Evolutionary conservation across 371 early-diverging fungal species (phyloP).

Genomic region (Smittium mucronatum): DNA sequence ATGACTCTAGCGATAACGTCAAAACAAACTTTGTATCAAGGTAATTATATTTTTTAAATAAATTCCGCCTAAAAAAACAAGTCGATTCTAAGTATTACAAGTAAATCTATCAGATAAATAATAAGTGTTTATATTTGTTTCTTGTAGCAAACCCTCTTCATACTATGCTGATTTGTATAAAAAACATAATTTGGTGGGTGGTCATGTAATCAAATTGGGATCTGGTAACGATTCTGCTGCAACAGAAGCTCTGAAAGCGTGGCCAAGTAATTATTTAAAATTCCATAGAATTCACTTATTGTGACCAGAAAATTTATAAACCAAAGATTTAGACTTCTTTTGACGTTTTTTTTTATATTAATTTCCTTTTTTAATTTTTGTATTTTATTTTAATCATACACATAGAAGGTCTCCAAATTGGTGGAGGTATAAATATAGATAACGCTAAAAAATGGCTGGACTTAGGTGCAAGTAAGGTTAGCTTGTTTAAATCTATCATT

Average conservation of each 20-base stretch:
- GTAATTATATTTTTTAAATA: conserved; percentile 27
- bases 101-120: no score
- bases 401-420: conserved; percentile 62
- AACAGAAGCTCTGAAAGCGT: conserved; percentile 59
- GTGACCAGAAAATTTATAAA: no score
- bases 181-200: conserved; percentile 54
- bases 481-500: conserved; percentile 20
- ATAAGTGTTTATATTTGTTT: not conserved
- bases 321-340: no score
- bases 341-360: conserved; percentile 3
- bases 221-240: conserved; percentile 80
- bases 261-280: conserved; percentile 47
- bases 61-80: conserved; percentile 2
- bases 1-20: conserved; percentile 41
- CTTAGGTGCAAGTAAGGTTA: conserved; percentile 61
- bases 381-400: conserved; percentile 5
- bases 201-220: conserved; percentile 91
- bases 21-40: conserved; percentile 84
- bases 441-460: conserved; percentile 81
- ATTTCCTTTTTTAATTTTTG: not conserved
- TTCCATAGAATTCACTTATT: no score
- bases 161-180: conserved; percentile 74
- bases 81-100: not conserved
- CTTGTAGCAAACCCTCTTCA: conserved; percentile 48
- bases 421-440: conserved; percentile 83